phyloP scores from a whole-genome alignment of 805 yeast species.

The Ogataea sp. region DNA sequence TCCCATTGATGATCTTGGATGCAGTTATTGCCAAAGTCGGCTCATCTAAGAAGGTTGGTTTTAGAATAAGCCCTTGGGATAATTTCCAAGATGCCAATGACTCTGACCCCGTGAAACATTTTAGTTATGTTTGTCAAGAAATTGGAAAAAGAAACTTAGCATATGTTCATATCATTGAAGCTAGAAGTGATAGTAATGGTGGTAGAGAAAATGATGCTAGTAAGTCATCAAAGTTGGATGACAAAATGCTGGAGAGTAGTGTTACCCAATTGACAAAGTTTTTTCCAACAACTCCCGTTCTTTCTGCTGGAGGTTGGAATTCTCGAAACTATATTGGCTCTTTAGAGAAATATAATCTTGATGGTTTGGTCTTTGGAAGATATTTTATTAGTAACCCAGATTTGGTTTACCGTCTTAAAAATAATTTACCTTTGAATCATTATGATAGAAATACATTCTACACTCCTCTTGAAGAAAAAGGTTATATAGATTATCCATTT shows the following conservation, averaged over 20 bases:
- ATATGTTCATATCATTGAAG: conserved; percentile 29
- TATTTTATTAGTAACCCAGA: conserved; percentile 38
- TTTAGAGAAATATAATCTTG: conserved; percentile 3
- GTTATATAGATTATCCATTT: conserved; percentile 36
- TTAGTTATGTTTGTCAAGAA: conserved; percentile 23
- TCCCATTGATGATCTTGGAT: conserved; percentile 27
- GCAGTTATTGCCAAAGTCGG: conserved; percentile 29
- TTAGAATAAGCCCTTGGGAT: conserved; percentile 31
- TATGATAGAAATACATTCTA: conserved; percentile 36
- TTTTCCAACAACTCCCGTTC: conserved; percentile 21
- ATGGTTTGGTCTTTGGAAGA: conserved; percentile 34
- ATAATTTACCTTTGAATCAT: conserved; percentile 26
- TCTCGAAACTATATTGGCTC: conserved; percentile 13
- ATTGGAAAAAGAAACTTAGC: conserved; percentile 27
- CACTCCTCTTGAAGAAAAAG: conserved; percentile 25
- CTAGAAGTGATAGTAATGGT: conserved; percentile 23
- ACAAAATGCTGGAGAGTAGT: conserved; percentile 12
- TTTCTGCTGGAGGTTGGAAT: conserved; percentile 22
- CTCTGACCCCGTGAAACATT: conserved; percentile 13
- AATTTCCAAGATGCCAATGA: conserved; percentile 15
- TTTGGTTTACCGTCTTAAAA: conserved; percentile 26
- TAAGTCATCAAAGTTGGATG: conserved; percentile 14
- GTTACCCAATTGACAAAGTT: conserved; percentile 3
- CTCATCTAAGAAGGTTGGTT: conserved; percentile 25
- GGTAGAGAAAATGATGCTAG: conserved; percentile 16